Evolutionary conservation across 1,284 basidiomycete species (phyloP).

Genomic region (Pseudozyma hubeiensis): DNA sequence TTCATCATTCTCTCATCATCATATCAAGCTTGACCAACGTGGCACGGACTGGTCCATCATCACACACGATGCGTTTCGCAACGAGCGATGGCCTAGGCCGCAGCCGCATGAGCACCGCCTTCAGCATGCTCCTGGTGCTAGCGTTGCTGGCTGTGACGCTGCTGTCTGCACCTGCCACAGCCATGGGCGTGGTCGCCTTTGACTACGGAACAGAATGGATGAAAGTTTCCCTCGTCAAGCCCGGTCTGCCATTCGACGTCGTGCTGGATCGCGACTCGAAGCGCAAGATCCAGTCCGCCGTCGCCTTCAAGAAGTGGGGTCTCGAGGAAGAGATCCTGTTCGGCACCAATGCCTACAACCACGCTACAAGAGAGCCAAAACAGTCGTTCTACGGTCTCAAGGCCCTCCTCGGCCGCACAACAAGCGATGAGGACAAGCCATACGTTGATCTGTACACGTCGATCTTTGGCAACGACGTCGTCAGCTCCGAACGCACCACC

Average conservation of each 20-base stretch:
- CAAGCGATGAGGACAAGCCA: conserved; percentile 35
- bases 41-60: neutral
- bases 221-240: conserved; percentile 95
- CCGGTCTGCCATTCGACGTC: conserved; percentile 94
- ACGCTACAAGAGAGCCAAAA: conserved; percentile 87
- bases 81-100: conserved; percentile 4
- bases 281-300: conserved; percentile 90
- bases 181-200: conserved; percentile 66
- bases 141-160: conserved; percentile 30
- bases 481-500: conserved; percentile 50
- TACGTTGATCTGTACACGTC: conserved; percentile 36
- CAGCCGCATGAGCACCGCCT: conserved; percentile 13
- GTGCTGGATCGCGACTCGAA: conserved; percentile 96
- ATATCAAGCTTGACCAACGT: neutral
- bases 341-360: conserved; percentile 85
- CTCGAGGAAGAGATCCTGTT: conserved; percentile 79
- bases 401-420: conserved; percentile 77
- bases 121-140: conserved; percentile 30
- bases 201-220: conserved; percentile 68
- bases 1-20: neutral
- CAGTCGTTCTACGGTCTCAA: conserved; percentile 90
- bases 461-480: conserved; percentile 57
- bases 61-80: conserved; percentile 26
- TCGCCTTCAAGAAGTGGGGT: conserved; percentile 64
- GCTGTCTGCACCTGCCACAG: conserved; percentile 26